phyloP scores from a whole-genome alignment of 768 basidiomycete genomes.

The Termitomyces heimii region DNA sequence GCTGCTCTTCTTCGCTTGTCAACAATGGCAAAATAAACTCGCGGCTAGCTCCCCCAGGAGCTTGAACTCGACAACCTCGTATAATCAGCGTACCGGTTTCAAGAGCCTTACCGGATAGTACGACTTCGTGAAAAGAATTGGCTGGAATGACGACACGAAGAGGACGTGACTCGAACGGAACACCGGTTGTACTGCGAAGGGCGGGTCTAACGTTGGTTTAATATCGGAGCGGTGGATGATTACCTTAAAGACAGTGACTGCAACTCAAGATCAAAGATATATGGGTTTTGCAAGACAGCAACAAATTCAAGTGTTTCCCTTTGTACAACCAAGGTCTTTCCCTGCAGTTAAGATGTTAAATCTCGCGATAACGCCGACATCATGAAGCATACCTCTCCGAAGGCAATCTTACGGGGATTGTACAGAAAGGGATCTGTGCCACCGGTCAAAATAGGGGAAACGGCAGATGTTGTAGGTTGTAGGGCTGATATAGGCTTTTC shows the following conservation, averaged over 20 bases:
- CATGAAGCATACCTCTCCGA: constrained; percentile 45
- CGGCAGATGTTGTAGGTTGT: constrained; percentile 29
- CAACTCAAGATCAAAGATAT: constrained; percentile 86
- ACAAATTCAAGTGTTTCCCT: constrained; percentile 80
- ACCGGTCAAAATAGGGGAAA: constrained; percentile 48
- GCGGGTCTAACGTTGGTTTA: background rate
- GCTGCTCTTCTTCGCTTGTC: constrained; percentile 65
- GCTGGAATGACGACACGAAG: constrained; percentile 67
- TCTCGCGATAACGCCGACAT: background rate
- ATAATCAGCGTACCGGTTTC: constrained; percentile 63
- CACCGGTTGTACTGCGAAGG: constrained; percentile 69
- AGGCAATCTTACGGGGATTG: constrained; percentile 69
- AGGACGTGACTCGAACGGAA: constrained; percentile 61
- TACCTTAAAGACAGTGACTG: constrained; percentile 80
- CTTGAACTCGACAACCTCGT: constrained; percentile 74
- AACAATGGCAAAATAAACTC: constrained; percentile 75
- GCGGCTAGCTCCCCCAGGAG: constrained; percentile 61
- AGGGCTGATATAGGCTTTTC: constrained; percentile 65
- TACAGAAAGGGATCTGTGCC: constrained; percentile 83
- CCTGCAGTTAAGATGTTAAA: constrained; percentile 25
- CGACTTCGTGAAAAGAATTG: constrained; percentile 65
- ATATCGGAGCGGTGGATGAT: background rate
- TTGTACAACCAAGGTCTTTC: constrained; percentile 66
- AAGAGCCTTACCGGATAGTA: constrained; percentile 61
- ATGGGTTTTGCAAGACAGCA: constrained; percentile 86